Percentiles rank a stretch among this genome's conserved stretches.
phyloP scores from a whole-genome alignment of 768 basidiomycete genomes.

The Leucosporidium scottii region DNA sequence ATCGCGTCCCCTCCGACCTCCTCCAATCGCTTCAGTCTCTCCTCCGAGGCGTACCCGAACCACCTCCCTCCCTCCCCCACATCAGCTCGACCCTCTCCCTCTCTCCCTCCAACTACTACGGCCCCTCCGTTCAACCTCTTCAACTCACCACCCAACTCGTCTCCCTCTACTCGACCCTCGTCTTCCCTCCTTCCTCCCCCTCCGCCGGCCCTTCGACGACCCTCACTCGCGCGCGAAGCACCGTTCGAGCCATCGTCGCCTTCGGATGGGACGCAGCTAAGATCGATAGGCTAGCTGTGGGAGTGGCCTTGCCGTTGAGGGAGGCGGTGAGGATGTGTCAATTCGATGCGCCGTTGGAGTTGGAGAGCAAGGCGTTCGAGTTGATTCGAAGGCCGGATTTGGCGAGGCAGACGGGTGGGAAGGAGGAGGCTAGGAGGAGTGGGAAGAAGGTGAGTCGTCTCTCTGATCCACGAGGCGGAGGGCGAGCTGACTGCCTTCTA shows the following conservation, averaged over 20 bases:
- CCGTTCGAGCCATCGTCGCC: slow-evolving; percentile 5
- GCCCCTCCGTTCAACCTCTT: not conserved
- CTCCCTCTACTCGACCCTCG: too few relatives aligned
- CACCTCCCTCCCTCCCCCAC: not conserved
- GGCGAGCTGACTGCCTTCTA: not conserved
- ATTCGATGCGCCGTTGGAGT: slow-evolving; percentile 63
- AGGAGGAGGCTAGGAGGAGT: not conserved
- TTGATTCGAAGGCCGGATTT: slow-evolving; percentile 69
- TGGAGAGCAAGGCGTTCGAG: slow-evolving; percentile 62
- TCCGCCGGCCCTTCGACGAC: slow-evolving; percentile 7
- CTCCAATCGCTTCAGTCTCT: too few relatives aligned
- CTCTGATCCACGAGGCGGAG: not conserved
- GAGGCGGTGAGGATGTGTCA: slow-evolving; percentile 84
- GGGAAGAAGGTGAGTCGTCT: not conserved
- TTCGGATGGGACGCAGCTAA: slow-evolving; percentile 31
- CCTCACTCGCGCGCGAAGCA: not conserved
- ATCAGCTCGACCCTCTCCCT: not conserved
- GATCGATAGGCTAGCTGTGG: slow-evolving; percentile 37
- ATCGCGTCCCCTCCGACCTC: not conserved
- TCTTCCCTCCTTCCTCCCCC: not conserved
- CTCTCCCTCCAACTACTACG: slow-evolving; percentile 9
- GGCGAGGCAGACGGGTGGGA: slow-evolving; percentile 43
- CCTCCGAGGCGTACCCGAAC: not conserved
- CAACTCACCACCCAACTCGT: not conserved
- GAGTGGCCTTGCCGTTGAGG: slow-evolving; percentile 55